Evolutionary conservation across 345 rosid genomes (phyloP), one percentile per base, ranked within the genome.

Genomic region (Populus deltoides): DNA sequence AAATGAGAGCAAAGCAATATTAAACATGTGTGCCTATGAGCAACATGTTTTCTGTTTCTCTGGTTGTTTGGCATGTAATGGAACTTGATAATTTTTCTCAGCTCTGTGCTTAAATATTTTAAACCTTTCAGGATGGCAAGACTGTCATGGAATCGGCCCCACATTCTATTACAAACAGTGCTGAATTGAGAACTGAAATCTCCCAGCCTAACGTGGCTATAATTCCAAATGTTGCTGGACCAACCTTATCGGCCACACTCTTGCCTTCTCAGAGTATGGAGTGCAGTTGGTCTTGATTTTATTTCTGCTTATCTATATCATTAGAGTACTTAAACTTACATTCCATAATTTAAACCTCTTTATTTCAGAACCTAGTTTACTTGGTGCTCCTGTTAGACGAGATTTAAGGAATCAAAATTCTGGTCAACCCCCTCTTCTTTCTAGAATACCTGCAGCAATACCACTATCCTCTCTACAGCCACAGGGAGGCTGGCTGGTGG

Each of bases 351-450:
- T 84, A 66, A 69, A 59, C 77, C 33, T 57, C 71, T 77, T 68
- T 70, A 63, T 84, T 68, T 45, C 83, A 92, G 99, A 85, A 87
- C 94, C 98, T 81, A 87, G 97, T 79, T 87, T 97, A 87, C 97
- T 92, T 83, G 98, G 98, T 78, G 87, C 88, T 86, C 94, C 97
- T 79, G 82, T 81, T 35, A 89, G 90, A 85, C 88, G 90, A 77
- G 98, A 90, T 79, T 71, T 87, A 63, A 90, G 89, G 86, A 90
- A 86, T 84, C 97, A 84, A 66, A 87, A 83, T 84, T 84, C 90
- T 6, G 83, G 87, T 71, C 97, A 92, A 73, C 91, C 96, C 22
- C 92, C 93, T 25, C 81, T 88, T 80, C 85, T 93, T 41, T 83
- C 93, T 69, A 90, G 91, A 82, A 81, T 84, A 47, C 92, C 90